Evolutionary conservation across 176 grass and related monocot species (phyloP).

Genomic region (Ananas comosus): DNA sequence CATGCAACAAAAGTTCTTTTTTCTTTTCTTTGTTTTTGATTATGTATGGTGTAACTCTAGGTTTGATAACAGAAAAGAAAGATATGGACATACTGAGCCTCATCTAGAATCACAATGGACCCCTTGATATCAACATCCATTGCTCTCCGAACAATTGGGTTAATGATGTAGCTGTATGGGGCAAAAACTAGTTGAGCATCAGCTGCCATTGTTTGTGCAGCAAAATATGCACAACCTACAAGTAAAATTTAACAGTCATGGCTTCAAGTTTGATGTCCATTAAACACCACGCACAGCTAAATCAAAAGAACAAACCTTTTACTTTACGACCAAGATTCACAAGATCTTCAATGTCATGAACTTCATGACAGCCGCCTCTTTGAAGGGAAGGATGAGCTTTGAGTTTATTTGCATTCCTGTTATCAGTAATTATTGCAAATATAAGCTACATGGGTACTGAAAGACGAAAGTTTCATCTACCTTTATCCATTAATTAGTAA

Average conservation of each 20-base stretch:
- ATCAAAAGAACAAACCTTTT: conserved; percentile 36
- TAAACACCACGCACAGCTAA: not conserved
- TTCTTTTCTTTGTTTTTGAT: no score
- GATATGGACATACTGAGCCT: conserved; percentile 74
- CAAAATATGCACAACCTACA: conserved; percentile 92
- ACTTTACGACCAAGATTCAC: conserved; percentile 54
- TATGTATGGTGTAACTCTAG: not conserved
- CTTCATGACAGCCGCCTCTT: conserved; percentile 79
- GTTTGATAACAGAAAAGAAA: not conserved
- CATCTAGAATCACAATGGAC: conserved; percentile 80
- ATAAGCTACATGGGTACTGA: not conserved
- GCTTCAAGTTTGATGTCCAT: not conserved
- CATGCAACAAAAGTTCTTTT: no score
- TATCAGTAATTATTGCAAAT: not conserved
- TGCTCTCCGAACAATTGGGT: conserved; percentile 84
- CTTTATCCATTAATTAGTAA: not conserved
- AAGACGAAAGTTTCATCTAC: not conserved
- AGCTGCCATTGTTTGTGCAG: conserved; percentile 75
- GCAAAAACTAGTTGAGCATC: conserved; percentile 84
- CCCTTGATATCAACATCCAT: conserved; percentile 92
- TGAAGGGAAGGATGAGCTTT: conserved; percentile 85
- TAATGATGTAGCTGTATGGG: conserved; percentile 90
- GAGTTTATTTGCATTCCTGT: conserved; percentile 86
- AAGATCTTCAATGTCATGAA: conserved; percentile 98
- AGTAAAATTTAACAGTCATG: not conserved